Conservation (phyloP, 2,329 filamentous ascomycete genomes). For the Aphanocladium album region DNA sequence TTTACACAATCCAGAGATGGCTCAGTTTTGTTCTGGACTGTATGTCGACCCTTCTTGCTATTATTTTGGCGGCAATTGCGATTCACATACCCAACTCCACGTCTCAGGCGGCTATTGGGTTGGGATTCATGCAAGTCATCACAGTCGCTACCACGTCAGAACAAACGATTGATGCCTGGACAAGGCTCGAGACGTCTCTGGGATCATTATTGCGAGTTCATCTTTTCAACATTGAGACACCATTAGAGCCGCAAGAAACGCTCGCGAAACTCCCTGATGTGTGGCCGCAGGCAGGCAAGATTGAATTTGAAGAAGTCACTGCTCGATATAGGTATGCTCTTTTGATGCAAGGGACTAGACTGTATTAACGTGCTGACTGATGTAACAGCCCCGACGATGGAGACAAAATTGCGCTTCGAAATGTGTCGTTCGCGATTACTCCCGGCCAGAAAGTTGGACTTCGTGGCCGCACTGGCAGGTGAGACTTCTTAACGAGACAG, state of each 20-base stretch:
- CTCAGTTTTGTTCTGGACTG: not conserved
- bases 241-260: not conserved
- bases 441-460: not conserved
- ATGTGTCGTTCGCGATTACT: not conserved
- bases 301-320: conserved; percentile 12
- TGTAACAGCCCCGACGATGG: not conserved
- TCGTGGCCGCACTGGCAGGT: not conserved
- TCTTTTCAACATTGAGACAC: not conserved
- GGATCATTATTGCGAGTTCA: not conserved
- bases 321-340: conserved; percentile 21
- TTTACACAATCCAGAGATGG: not conserved
- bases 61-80: conserved; percentile 39
- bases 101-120: not conserved
- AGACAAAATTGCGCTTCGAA: not conserved
- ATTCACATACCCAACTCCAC: conserved; percentile 19
- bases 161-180: not conserved
- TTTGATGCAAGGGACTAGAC: not conserved
- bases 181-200: not conserved
- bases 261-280: not conserved
- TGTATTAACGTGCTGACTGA: not conserved
- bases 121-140: not conserved
- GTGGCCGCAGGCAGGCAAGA: not conserved
- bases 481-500: not conserved
- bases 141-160: too few relatives aligned
- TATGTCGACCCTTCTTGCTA: conserved; percentile 35